A percentile compares a stretch with the other conserved stretches of the same genome.
These are phyloP conservation scores for Cardamine occulta DNA, from an alignment of 345 rosid species.

Conservation along the genomic window DNA sequence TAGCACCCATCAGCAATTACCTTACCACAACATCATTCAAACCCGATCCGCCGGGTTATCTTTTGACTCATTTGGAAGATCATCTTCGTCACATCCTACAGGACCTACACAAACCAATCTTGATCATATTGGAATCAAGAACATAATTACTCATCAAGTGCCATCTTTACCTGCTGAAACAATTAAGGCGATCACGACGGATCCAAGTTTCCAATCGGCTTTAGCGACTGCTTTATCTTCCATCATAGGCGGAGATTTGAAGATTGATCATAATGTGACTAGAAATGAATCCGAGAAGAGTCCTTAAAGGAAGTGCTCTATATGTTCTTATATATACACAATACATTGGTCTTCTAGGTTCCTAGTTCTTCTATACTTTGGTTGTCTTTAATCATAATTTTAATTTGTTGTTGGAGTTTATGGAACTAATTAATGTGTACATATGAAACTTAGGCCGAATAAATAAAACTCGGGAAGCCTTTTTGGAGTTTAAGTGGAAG, in stretches of 20 bases:
- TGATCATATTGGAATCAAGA: constrained; percentile 47
- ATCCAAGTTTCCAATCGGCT: constrained; percentile 85
- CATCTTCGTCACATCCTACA: constrained; percentile 26
- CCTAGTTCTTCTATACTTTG: constrained; percentile 17
- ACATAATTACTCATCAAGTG: constrained; percentile 32
- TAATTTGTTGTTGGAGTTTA: constrained; percentile 21
- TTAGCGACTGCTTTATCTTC: constrained; percentile 74
- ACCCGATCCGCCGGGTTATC: constrained; percentile 38
- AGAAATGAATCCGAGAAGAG: constrained; percentile 36
- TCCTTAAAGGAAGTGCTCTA: constrained; percentile 24
- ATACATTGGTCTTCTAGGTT: constrained; percentile 19
- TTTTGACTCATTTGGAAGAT: constrained; percentile 44
- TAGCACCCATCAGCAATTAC: constrained; percentile 35
- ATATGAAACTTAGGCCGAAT: constrained; percentile 12
- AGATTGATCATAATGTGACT: constrained; percentile 31
- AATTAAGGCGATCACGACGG: constrained; percentile 70
- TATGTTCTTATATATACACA: constrained; percentile 11
- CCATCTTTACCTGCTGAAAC: constrained; percentile 47
- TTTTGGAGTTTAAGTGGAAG: neutral
- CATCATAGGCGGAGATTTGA: constrained; percentile 51
- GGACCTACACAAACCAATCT: constrained; percentile 43
- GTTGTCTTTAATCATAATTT: constrained; percentile 5
- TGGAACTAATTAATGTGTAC: constrained; percentile 38
- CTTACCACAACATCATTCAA: constrained; percentile 47
- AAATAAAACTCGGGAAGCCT: neutral